These are phyloP conservation scores for Coemansia sp. DNA, from an alignment of 192 early-diverging fungal genomes.

Conservation along the genomic window DNA sequence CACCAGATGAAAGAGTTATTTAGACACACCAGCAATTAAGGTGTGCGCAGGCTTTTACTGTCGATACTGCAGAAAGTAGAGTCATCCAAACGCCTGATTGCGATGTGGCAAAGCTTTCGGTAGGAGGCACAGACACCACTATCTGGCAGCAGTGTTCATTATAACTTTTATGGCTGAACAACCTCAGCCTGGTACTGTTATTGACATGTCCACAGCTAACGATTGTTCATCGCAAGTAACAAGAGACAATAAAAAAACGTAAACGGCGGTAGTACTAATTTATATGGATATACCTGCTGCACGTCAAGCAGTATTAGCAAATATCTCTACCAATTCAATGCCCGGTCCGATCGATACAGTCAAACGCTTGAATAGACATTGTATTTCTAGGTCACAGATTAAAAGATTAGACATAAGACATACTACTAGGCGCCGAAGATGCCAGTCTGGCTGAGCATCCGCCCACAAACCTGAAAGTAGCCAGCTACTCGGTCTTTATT, in stretches of 20 bases:
- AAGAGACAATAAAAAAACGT: not conserved
- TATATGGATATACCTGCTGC: not conserved
- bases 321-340: not conserved
- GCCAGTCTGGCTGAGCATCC: not conserved
- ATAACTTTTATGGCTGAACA: not conserved
- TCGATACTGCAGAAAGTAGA: constrained; percentile 7
- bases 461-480: not conserved
- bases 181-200: not conserved
- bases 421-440: not conserved
- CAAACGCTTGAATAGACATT: not conserved
- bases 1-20: not conserved
- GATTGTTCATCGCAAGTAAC: not conserved
- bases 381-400: not conserved
- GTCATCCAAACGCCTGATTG: not conserved
- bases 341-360: not conserved
- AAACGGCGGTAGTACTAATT: not conserved
- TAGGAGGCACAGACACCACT: not conserved
- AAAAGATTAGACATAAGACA: not conserved
- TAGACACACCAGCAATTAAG: not conserved
- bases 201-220: not conserved
- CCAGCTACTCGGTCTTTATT: constrained; percentile 18
- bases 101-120: not conserved
- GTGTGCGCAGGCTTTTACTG: not conserved
- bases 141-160: not conserved
- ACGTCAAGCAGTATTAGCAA: not conserved